Conservation (phyloP, 805 yeast species). For the Cyberlindnera maclurae region DNA sequence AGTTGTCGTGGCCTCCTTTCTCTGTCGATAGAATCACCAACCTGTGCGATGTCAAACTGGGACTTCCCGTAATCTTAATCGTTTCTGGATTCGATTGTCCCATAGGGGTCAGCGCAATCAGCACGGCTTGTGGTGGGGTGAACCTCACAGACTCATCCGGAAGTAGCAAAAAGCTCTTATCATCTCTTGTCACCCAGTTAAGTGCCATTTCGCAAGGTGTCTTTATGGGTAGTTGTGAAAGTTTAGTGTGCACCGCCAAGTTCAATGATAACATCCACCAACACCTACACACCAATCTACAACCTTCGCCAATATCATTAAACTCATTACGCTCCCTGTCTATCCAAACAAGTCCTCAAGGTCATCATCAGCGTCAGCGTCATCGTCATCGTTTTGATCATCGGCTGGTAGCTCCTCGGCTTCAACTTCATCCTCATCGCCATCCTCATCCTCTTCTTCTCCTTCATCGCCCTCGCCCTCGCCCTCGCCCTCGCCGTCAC, state of each 20-base stretch:
- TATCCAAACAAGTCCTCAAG: slow-evolving; percentile 27
- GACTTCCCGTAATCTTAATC: slow-evolving; percentile 26
- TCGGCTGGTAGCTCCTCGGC: background rate
- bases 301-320: slow-evolving; percentile 12
- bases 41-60: slow-evolving; percentile 36
- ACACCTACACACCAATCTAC: slow-evolving; percentile 20
- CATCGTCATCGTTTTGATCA: slow-evolving; percentile 13
- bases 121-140: slow-evolving; percentile 12
- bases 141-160: slow-evolving; percentile 19
- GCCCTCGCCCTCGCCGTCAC: slow-evolving; percentile 28
- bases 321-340: background rate
- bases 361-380: slow-evolving; percentile 20
- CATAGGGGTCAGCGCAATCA: slow-evolving; percentile 12
- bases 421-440: background rate
- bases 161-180: slow-evolving; percentile 16
- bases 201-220: slow-evolving; percentile 24
- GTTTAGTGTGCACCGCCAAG: too few relatives aligned
- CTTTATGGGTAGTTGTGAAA: background rate
- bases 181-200: slow-evolving; percentile 24
- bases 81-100: slow-evolving; percentile 20
- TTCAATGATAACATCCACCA: background rate
- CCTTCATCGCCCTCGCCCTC: slow-evolving; percentile 25
- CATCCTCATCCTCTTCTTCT: slow-evolving; percentile 11
- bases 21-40: slow-evolving; percentile 27
- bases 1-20: slow-evolving; percentile 24